Conservation (phyloP, 805 yeast species). For the Wickerhamiella occidentalis region DNA sequence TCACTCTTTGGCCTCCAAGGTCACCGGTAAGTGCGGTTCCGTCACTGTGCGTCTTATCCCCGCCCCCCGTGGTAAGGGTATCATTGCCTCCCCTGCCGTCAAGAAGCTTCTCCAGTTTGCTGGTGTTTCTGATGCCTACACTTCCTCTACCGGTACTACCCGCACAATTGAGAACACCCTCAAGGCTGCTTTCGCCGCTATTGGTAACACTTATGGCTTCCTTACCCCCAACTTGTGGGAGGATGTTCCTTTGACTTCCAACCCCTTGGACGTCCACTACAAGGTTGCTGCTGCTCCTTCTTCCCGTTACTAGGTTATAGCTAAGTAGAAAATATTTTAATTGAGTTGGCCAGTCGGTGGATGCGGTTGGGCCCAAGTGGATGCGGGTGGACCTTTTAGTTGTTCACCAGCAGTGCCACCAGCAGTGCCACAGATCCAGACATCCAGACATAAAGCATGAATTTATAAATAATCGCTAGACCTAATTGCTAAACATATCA, state of each 20-base stretch:
- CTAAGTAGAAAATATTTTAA: slow-evolving; percentile 1
- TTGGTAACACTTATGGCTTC: slow-evolving; percentile 99
- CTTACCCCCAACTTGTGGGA: slow-evolving; percentile 99
- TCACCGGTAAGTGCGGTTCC: slow-evolving; percentile 99
- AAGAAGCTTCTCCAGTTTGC: slow-evolving; percentile 98
- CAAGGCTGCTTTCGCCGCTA: slow-evolving; percentile 98
- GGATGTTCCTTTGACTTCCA: slow-evolving; percentile 67
- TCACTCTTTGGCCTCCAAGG: slow-evolving; percentile 95
- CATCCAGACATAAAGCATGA: too few species aligned
- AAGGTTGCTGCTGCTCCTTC: slow-evolving; percentile 25
- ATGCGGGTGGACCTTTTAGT: too few species aligned
- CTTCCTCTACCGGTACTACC: slow-evolving; percentile 97
- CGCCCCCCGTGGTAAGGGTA: slow-evolving; percentile 99
- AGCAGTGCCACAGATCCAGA: too few species aligned
- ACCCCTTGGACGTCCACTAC: slow-evolving; percentile 86
- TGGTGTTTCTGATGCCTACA: slow-evolving; percentile 99
- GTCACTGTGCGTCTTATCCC: slow-evolving; percentile 96
- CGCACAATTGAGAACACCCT: slow-evolving; percentile 99
- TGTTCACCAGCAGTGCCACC: too few species aligned
- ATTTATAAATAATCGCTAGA: too few species aligned
- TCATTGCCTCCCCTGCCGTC: slow-evolving; percentile 99
- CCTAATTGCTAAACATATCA: too few species aligned
- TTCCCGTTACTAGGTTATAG: slow-evolving; percentile 22
- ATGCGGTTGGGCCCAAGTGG: too few species aligned
- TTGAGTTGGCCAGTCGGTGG: too few species aligned